Percentiles rank a stretch among this genome's conserved stretches.
Conservation (phyloP, 139 green algal species). For the Chlorella sorokiniana region DNA sequence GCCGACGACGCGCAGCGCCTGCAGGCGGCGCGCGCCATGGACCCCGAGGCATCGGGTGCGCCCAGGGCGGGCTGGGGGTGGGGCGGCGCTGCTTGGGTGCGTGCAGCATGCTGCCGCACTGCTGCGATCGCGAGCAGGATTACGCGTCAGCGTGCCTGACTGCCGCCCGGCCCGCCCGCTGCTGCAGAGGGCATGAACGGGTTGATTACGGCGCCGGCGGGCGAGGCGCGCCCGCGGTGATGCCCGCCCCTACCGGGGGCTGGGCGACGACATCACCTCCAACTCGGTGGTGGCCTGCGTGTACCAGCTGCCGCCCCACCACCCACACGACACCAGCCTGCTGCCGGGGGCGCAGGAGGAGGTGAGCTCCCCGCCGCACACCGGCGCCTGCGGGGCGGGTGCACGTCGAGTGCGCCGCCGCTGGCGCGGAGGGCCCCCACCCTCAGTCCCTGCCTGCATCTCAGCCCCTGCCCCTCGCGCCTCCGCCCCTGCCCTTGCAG, state of each 20-base stretch:
- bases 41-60: conserved; percentile 25
- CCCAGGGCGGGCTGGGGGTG: not conserved
- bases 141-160: not conserved
- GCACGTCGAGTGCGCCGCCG: too few relatives aligned
- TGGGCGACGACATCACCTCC: conserved; percentile 74
- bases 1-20: conserved; percentile 13
- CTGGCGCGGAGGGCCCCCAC: too few relatives aligned
- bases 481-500: not conserved
- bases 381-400: too few relatives aligned
- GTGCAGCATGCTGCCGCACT: not conserved
- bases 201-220: conserved; percentile 63
- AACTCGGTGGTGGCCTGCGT: conserved; percentile 77
- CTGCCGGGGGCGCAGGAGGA: conserved; percentile 47
- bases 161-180: not conserved
- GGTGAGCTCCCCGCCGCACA: too few relatives aligned
- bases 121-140: too few relatives aligned
- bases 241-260: conserved; percentile 70
- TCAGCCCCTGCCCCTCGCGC: not conserved
- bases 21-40: conserved; percentile 21
- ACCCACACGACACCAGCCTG: conserved; percentile 51
- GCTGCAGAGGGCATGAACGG: conserved; percentile 72
- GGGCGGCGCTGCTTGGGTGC: not conserved
- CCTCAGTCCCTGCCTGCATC: not conserved
- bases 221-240: conserved; percentile 73
- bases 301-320: conserved; percentile 69